Evolutionary conservation across 2,329 filamentous ascomycete genomes (phyloP).

Genomic region (Colletotrichum liriopes): DNA sequence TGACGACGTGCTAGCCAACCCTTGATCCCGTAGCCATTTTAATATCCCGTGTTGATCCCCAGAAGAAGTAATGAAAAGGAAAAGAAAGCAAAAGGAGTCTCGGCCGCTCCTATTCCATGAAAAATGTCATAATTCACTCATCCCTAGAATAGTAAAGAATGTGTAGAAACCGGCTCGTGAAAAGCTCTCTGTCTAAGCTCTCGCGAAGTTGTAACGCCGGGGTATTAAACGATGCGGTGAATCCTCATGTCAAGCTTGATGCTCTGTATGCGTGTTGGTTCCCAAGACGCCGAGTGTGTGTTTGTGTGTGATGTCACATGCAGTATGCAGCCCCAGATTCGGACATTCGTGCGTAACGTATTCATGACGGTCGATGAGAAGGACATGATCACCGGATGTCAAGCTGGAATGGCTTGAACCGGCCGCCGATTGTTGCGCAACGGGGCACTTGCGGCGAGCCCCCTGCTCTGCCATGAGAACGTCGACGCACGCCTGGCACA

Average conservation of each 20-base stretch:
- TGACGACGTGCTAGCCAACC: slow-evolving; percentile 39
- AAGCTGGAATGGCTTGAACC: slow-evolving; percentile 88
- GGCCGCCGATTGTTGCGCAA: slow-evolving; percentile 83
- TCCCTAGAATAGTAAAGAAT: slow-evolving; percentile 39
- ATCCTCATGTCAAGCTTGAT: slow-evolving; percentile 38
- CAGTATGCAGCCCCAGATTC: slow-evolving; percentile 24
- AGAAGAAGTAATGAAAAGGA: slow-evolving; percentile 3
- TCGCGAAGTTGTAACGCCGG: slow-evolving; percentile 40
- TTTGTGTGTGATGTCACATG: slow-evolving; percentile 34
- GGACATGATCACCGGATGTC: slow-evolving; percentile 74
- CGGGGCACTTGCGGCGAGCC: slow-evolving; percentile 82
- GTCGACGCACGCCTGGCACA: slow-evolving; percentile 91
- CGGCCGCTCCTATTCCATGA: slow-evolving; percentile 13
- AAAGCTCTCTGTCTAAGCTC: slow-evolving; percentile 42
- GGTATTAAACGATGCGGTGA: slow-evolving; percentile 39
- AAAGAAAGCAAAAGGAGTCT: not conserved
- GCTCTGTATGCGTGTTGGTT: slow-evolving; percentile 39
- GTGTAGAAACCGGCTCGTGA: slow-evolving; percentile 38
- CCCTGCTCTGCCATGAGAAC: slow-evolving; percentile 83
- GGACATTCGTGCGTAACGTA: slow-evolving; percentile 18
- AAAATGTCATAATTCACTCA: slow-evolving; percentile 28
- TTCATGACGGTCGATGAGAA: slow-evolving; percentile 7
- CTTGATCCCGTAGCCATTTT: slow-evolving; percentile 33
- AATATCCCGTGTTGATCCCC: slow-evolving; percentile 32
- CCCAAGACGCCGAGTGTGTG: slow-evolving; percentile 32